A percentile compares a stretch with the other conserved stretches of the same genome.
Conservation (phyloP, 352 stramenopile species). For the Phytophthora agathidicida region DNA sequence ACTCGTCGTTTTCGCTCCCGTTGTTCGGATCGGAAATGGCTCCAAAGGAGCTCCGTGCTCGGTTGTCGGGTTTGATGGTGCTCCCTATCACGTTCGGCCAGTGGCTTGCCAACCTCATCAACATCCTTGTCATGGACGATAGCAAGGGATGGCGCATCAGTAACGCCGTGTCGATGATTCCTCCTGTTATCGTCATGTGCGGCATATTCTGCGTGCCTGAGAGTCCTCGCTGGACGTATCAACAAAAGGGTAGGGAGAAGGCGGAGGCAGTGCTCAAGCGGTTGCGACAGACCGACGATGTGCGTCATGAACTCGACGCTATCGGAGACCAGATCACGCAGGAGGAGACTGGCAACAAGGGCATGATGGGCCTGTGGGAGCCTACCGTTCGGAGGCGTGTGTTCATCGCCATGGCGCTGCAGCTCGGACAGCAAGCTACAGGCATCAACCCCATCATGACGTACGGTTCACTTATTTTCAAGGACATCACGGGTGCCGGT, state of each 20-base stretch:
- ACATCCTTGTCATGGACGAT: slow-evolving; percentile 33
- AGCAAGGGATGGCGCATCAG: slow-evolving; percentile 37
- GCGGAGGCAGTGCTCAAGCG: slow-evolving; percentile 33
- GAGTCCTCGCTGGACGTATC: slow-evolving; percentile 30
- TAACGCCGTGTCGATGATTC: slow-evolving; percentile 34
- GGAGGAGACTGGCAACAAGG: slow-evolving; percentile 32
- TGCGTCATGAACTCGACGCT: slow-evolving; percentile 40
- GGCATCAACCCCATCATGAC: slow-evolving; percentile 46
- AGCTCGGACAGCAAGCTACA: slow-evolving; percentile 40
- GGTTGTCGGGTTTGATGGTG: slow-evolving; percentile 40
- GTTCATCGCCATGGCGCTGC: slow-evolving; percentile 39
- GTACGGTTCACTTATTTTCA: slow-evolving; percentile 39
- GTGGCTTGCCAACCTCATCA: slow-evolving; percentile 37
- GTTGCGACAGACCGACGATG: slow-evolving; percentile 31
- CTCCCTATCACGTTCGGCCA: slow-evolving; percentile 32
- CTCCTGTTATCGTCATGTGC: slow-evolving; percentile 41
- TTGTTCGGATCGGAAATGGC: slow-evolving; percentile 46
- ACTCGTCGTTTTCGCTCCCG: slow-evolving; percentile 37
- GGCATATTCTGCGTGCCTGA: slow-evolving; percentile 41
- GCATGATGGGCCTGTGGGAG: slow-evolving; percentile 33
- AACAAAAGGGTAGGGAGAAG: slow-evolving; percentile 30
- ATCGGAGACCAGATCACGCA: slow-evolving; percentile 44
- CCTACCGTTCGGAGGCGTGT: slow-evolving; percentile 32
- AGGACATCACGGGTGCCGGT: slow-evolving; percentile 36
- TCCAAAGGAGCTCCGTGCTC: slow-evolving; percentile 41